A percentile compares a stretch with the other conserved stretches of the same genome.
These are phyloP conservation scores for Clavariopsis aquatica DNA, from an alignment of 495 filamentous ascomycete genomes.

Conservation along the genomic window DNA sequence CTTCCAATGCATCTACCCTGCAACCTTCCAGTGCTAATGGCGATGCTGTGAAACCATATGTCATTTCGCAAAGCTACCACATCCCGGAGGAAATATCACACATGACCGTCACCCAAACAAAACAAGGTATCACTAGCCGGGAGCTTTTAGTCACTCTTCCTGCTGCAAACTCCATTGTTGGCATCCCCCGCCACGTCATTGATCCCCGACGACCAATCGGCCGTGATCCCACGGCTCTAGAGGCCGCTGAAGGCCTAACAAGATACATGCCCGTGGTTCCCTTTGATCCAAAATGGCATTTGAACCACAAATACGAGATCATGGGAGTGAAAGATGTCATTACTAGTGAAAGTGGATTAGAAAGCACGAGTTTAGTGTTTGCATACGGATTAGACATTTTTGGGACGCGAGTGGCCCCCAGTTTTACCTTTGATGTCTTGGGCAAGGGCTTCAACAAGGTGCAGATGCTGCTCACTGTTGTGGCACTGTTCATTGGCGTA, in stretches of 20 bases:
- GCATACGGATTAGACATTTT: constrained; percentile 89
- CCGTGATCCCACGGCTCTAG: constrained; percentile 75
- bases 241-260: constrained; percentile 80
- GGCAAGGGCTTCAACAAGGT: constrained; percentile 91
- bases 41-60: constrained; percentile 61
- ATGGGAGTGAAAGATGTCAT: constrained; percentile 71
- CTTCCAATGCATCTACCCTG: constrained; percentile 71
- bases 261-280: constrained; percentile 75
- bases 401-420: constrained; percentile 80
- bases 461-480: constrained; percentile 78
- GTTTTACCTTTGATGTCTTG: constrained; percentile 84
- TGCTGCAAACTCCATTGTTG: constrained; percentile 67
- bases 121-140: constrained; percentile 87
- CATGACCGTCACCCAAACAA: constrained; percentile 81
- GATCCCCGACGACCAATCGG: constrained; percentile 88
- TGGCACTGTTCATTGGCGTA: constrained; percentile 73
- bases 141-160: constrained; percentile 78
- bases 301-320: constrained; percentile 83
- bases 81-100: constrained; percentile 73
- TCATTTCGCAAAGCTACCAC: constrained; percentile 75
- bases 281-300: constrained; percentile 76
- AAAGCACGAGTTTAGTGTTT: constrained; percentile 89
- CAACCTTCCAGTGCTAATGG: constrained; percentile 53
- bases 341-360: constrained; percentile 73
- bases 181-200: constrained; percentile 73